Percentiles rank a stretch among this genome's conserved stretches.
phyloP scores from a whole-genome alignment of 345 rosid species.

The Clausena lansium region DNA sequence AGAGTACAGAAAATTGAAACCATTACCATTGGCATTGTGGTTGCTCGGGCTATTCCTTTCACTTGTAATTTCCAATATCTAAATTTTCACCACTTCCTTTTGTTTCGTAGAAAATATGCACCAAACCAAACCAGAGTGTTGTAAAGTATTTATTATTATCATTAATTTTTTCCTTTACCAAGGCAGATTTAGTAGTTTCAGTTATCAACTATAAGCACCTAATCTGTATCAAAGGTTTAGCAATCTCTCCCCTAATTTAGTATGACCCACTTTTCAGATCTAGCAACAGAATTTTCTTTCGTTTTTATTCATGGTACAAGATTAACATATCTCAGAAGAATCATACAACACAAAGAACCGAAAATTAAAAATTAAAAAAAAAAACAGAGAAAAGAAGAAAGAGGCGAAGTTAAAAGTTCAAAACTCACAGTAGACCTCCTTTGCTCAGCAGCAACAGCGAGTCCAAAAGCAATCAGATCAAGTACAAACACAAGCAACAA shows the following conservation, averaged over 20 bases:
- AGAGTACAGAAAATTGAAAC: not conserved
- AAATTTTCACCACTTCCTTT: not conserved
- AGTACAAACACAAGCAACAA: constrained; percentile 61
- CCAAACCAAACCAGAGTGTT: not conserved
- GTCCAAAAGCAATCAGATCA: constrained; percentile 83
- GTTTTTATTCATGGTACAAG: not conserved
- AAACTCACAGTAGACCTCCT: constrained; percentile 76
- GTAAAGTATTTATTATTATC: not conserved
- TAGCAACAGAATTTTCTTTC: not conserved
- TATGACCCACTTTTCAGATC: constrained; percentile 11
- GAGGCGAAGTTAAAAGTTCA: not conserved
- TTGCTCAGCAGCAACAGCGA: constrained; percentile 97
- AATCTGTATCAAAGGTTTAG: not conserved
- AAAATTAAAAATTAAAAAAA: not conserved
- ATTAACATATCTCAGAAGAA: not conserved
- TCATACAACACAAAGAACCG: not conserved
- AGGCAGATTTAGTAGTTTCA: not conserved
- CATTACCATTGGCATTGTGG: not conserved
- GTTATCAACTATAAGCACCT: not conserved
- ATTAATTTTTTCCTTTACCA: not conserved
- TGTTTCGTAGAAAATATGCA: not conserved
- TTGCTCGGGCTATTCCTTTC: not conserved
- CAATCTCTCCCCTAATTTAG: not conserved
- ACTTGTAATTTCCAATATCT: not conserved
- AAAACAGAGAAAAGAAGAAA: not conserved